phyloP scores from a whole-genome alignment of 1,284 basidiomycete genomes.

The Rhodotorula glutinis region DNA sequence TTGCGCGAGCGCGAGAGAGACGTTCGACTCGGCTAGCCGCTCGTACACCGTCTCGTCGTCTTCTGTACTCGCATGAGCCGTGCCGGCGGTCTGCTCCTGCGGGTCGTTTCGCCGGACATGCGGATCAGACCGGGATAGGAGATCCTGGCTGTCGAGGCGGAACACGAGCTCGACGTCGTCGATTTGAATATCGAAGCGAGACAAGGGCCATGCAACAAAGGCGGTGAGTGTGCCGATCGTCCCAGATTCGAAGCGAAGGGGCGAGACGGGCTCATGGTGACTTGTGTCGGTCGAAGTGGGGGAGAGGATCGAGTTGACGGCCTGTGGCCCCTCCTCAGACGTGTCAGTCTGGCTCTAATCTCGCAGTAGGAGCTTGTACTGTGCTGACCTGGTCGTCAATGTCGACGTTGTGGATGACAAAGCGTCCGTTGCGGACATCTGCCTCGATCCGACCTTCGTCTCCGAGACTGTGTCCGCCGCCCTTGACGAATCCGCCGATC shows the following conservation, averaged over 20 bases:
- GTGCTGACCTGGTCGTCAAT: constrained; percentile 13
- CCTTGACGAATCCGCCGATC: constrained; percentile 4
- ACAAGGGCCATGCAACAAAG: constrained; percentile 47
- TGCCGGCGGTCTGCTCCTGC: background rate
- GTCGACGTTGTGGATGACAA: constrained; percentile 75
- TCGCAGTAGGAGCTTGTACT: background rate
- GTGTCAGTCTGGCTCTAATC: background rate
- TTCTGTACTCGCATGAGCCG: background rate
- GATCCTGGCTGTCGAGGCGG: constrained; percentile 53
- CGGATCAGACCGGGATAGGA: no score
- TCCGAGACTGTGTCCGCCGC: background rate
- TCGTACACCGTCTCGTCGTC: constrained; percentile 40
- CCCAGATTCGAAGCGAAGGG: constrained; percentile 64
- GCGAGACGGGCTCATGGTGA: constrained; percentile 53
- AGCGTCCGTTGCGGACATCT: constrained; percentile 80
- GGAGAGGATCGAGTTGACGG: constrained; percentile 69
- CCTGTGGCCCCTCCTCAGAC: constrained; percentile 53
- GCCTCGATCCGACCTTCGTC: constrained; percentile 81
- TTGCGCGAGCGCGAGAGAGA: constrained; percentile 64
- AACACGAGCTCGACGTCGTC: constrained; percentile 61
- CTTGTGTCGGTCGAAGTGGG: constrained; percentile 45
- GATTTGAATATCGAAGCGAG: constrained; percentile 40
- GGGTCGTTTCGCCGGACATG: no score
- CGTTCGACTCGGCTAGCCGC: constrained; percentile 66
- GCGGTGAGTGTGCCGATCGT: constrained; percentile 69